Base-by-base conservation (phyloP, 2,329 filamentous ascomycete species). In the Davidsoniella virescens region DNA sequence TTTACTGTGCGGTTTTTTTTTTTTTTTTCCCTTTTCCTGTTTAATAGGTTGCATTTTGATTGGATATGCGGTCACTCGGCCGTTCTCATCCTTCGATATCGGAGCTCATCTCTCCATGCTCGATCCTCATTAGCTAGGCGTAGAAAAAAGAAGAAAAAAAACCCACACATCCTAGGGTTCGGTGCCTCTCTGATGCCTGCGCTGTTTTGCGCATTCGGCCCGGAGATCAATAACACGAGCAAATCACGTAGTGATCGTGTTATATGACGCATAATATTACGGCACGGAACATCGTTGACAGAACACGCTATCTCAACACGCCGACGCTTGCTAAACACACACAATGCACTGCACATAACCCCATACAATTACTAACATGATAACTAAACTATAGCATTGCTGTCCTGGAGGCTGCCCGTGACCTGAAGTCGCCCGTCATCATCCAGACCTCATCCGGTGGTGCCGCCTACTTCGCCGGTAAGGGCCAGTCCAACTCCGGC, bases 391-490 rank as follows among this genome's bases (percentile, higher is more conserved):
- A 29, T 20, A 53, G 51, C 56, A 82, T 95, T 58, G 80, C 87
- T 60, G 71, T 86, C 50, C 87, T 98, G 60, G 92, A 98, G 76
- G 92, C 92, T 65, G 92, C 92, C 60, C 82, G 87, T 62, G 88
- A 96, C 68, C 73, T 80, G 65, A 94, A 94, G 68, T 76, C 85
- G 55, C 92, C 92, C 60, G 82, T 95, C 69, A 84, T 95, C 69
- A 80, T 96, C 59, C 92, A 96, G 73, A 75, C 85, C 62, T 93
- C 85, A 61, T 86, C 96, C 70, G 92, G 92, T 63, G 88, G 88
- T 70, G 84, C 87, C 56, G 88, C 87, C 61, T 94, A 82, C 77
- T 94, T 94, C 64, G 85, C 84, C 60, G 87, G 86, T 68, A 90
- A 90, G 78, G 87, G 84, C 64, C 78, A 94, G 61, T 70, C 76